Evolutionary conservation across 768 basidiomycete species (phyloP).

Genomic region (Tulasnella calospora): DNA sequence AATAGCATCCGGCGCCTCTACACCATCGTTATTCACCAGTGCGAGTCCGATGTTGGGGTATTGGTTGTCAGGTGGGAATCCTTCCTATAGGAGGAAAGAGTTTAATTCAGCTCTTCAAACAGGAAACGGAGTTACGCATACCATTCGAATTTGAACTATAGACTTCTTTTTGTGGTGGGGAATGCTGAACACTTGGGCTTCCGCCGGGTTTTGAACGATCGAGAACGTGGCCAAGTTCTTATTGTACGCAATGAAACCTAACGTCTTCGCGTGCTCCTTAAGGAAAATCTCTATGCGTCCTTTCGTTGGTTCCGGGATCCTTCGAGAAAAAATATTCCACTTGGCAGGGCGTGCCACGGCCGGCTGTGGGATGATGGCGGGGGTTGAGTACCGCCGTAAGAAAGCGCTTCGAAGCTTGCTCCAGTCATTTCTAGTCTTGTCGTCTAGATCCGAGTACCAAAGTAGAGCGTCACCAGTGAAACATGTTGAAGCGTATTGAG

Average conservation of each 20-base stretch:
- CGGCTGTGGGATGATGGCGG: no score
- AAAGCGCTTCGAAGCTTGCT: neutral
- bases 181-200: neutral
- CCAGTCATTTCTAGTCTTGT: neutral
- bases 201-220: neutral
- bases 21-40: neutral
- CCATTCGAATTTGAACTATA: neutral
- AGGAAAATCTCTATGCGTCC: neutral
- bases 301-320: neutral
- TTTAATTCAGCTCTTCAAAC: neutral
- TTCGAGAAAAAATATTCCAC: no score
- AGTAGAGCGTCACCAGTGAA: neutral
- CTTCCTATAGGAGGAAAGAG: neutral
- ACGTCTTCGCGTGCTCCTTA: neutral
- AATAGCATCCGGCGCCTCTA: neutral
- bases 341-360: no score
- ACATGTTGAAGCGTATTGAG: constrained; percentile 8
- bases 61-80: neutral
- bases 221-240: neutral
- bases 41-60: neutral
- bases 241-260: neutral
- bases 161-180: neutral
- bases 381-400: neutral
- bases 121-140: neutral
- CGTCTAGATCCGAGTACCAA: neutral